Percentiles rank a stretch among this genome's conserved stretches.
phyloP scores from a whole-genome alignment of 306 rosid genomes.

The Dryas alaskensis region DNA sequence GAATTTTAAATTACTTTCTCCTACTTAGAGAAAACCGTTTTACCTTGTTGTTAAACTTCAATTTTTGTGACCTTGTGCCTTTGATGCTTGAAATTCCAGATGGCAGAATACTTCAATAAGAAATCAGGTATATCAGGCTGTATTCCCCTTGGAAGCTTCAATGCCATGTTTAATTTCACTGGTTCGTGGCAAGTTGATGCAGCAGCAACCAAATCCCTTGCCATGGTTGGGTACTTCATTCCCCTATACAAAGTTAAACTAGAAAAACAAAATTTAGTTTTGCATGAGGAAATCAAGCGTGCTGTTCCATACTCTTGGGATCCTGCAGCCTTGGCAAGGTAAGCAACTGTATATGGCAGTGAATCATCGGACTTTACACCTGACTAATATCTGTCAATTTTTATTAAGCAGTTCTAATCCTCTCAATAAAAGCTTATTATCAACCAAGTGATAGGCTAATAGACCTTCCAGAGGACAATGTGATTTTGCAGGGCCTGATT shows the following conservation, averaged over 20 bases:
- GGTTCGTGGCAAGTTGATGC: constrained; percentile 85
- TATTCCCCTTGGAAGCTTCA: constrained; percentile 88
- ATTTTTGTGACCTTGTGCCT: constrained; percentile 18
- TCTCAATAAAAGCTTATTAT: neutral
- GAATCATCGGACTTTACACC: neutral
- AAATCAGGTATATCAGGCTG: constrained; percentile 52
- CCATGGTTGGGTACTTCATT: constrained; percentile 76
- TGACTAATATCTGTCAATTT: neutral
- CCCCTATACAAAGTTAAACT: constrained; percentile 64
- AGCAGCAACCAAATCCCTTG: constrained; percentile 85
- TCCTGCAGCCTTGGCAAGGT: constrained; percentile 92
- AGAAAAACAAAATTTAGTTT: constrained; percentile 46
- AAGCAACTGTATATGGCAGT: constrained; percentile 18
- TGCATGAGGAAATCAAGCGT: constrained; percentile 66
- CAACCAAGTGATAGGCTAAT: neutral
- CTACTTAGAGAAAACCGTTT: constrained; percentile 16
- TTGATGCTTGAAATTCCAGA: constrained; percentile 56
- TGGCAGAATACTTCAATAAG: constrained; percentile 77
- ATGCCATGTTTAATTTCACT: constrained; percentile 90
- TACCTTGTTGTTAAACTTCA: constrained; percentile 10
- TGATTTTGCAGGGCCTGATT: constrained; percentile 10
- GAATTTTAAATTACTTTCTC: neutral
- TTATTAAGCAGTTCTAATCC: neutral
- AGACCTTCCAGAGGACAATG: neutral
- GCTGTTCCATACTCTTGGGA: constrained; percentile 97